Conservation (phyloP, 768 basidiomycete species). For the Asterophora parasitica region DNA sequence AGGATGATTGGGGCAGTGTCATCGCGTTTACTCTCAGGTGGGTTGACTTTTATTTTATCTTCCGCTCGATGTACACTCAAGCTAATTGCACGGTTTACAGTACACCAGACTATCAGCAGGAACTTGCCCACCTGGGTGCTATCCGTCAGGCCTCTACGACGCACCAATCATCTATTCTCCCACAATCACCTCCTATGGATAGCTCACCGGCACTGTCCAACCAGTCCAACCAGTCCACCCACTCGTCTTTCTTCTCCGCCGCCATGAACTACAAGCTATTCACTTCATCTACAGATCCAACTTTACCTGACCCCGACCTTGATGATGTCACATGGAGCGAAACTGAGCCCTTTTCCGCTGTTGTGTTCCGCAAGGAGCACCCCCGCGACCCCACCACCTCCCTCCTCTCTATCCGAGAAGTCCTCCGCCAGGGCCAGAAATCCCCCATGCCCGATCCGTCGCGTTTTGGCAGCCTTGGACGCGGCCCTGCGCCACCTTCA, state of each 20-base stretch:
- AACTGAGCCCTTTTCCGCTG: slow-evolving; percentile 54
- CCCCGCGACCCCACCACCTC: slow-evolving; percentile 50
- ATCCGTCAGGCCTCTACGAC: slow-evolving; percentile 18
- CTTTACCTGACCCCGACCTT: slow-evolving; percentile 54
- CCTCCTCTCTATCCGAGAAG: slow-evolving; percentile 55
- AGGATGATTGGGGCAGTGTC: slow-evolving; percentile 74
- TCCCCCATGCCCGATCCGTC: slow-evolving; percentile 21
- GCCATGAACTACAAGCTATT: slow-evolving; percentile 49
- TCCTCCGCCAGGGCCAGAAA: slow-evolving; percentile 56
- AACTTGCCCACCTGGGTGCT: slow-evolving; percentile 36
- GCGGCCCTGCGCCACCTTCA: slow-evolving; percentile 28
- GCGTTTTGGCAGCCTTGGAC: slow-evolving; percentile 11
- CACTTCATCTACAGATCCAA: slow-evolving; percentile 27
- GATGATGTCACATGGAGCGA: slow-evolving; percentile 57
- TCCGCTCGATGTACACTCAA: too few species aligned
- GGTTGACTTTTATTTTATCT: slow-evolving; percentile 9
- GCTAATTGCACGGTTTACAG: slow-evolving; percentile 27
- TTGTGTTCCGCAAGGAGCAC: slow-evolving; percentile 60
- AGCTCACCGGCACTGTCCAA: slow-evolving; percentile 14
- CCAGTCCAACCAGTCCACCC: slow-evolving; percentile 23
- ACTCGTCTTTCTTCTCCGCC: slow-evolving; percentile 47
- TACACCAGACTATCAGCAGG: slow-evolving; percentile 53
- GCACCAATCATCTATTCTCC: not conserved
- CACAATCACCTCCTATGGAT: not conserved
- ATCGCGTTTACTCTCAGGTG: slow-evolving; percentile 75